A percentile compares a stretch with the other conserved stretches of the same genome.
Evolutionary conservation across 257 asterid genomes (phyloP).

Genomic region (Cinchona pubescens): DNA sequence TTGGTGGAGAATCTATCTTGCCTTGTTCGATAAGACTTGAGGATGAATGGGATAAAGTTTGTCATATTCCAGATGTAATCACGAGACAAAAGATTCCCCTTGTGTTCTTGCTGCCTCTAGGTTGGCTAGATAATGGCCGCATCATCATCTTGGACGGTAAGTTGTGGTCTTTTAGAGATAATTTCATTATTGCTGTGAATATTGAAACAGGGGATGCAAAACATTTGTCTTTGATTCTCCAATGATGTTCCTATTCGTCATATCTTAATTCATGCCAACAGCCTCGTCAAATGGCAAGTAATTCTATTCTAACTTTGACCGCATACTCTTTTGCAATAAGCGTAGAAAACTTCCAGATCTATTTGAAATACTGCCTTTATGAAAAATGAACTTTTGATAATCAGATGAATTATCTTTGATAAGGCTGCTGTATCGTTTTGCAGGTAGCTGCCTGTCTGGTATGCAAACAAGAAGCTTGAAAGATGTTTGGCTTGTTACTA

Average conservation of each 20-base stretch:
- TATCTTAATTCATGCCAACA: neutral
- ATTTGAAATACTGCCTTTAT: no score
- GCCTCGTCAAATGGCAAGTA: conserved; percentile 7
- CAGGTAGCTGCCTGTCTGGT: neutral
- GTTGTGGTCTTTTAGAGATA: neutral
- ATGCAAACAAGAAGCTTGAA: neutral
- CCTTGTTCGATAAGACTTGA: neutral
- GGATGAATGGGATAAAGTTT: conserved; percentile 9
- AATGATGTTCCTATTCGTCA: neutral
- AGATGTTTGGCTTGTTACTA: neutral
- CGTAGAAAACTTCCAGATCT: neutral
- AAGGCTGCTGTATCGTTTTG: neutral
- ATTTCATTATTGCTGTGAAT: neutral
- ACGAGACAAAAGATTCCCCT: neutral
- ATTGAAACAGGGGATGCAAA: neutral
- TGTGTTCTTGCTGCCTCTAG: neutral
- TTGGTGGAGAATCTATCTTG: conserved; percentile 2
- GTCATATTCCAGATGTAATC: neutral
- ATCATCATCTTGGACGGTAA: neutral
- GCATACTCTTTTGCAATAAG: neutral
- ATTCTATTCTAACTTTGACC: neutral
- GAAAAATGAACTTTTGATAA: neutral
- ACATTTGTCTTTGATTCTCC: neutral
- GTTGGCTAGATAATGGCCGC: conserved; percentile 8
- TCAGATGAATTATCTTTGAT: neutral